Percentiles rank a stretch among this genome's conserved stretches.
These are phyloP conservation scores for Hymenoscyphus salicellus DNA, from an alignment of 2,329 filamentous ascomycete genomes.

Conservation along the genomic window DNA sequence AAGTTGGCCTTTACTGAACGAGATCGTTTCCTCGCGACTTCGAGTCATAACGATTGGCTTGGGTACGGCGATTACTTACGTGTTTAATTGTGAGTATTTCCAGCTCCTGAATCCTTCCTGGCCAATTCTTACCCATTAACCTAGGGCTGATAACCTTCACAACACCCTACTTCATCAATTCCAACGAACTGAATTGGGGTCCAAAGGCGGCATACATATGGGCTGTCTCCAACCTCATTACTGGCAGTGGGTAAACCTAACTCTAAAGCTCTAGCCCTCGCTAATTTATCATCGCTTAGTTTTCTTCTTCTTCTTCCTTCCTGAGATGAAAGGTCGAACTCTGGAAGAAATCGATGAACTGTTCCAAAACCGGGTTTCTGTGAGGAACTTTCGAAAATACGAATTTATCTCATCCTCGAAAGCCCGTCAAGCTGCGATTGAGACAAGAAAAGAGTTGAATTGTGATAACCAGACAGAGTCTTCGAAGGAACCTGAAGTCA, in stretches of 20 bases:
- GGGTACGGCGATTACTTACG: slow-evolving; percentile 3
- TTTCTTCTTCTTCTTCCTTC: background rate
- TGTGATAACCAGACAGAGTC: background rate
- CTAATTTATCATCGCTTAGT: background rate
- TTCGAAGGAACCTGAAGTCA: background rate
- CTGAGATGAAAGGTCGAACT: slow-evolving; percentile 6
- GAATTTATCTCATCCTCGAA: background rate
- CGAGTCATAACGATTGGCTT: slow-evolving; percentile 10
- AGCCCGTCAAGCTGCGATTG: background rate
- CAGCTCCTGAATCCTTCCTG: background rate
- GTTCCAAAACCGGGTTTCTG: slow-evolving; percentile 2
- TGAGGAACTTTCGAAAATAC: background rate
- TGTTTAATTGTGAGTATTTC: background rate
- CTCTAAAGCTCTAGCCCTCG: background rate
- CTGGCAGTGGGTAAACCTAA: background rate
- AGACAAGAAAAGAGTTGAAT: too few species aligned
- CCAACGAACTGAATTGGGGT: background rate
- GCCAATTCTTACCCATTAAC: background rate
- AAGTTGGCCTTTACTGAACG: slow-evolving; percentile 7
- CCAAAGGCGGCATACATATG: background rate
- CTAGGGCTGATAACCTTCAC: slow-evolving; percentile 10
- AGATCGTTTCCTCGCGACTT: slow-evolving; percentile 6
- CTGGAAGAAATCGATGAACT: background rate
- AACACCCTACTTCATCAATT: slow-evolving; percentile 17
- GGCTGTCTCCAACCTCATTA: background rate